Evolutionary conservation across 2,329 filamentous ascomycete species (phyloP), one percentile per base, ranked within the genome.

Genomic region (Huntiella savannae): DNA sequence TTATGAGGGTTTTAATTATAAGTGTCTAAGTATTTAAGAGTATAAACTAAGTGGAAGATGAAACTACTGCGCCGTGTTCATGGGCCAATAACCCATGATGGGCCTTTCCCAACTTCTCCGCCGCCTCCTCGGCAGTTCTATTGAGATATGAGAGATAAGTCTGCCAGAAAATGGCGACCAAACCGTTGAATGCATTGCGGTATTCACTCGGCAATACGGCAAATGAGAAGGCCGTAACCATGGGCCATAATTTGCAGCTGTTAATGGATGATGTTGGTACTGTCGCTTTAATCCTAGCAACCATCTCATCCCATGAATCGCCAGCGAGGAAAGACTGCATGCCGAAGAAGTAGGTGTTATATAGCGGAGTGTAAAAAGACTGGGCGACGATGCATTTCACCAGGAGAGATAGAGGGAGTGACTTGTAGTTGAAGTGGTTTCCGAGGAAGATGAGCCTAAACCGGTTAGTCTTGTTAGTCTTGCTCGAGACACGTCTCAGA

Each of bases 81-180:
- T 28, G 22, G 22, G 22, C 22, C 10, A 28, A 28, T 15, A 40
- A 40, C 10, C 38, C 38, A 40, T 40, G 38, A 40, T 40, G 38
- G 5, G 34, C 8, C 17, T 38, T 43, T n/a, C 44, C 47, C n/a
- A 22, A 38, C 37, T 38, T 36, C 19, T 46, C 48, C 11, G 46
- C 53, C 17, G 52, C 64, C 42, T 66, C 65, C 59, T 85, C 83
- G 1, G 82, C 83, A 51, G 67, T 66, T 55, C 79, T 71, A 55
- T 93, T 93, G 56, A 93, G 61, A 60, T 77, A 82, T 54, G 78
- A 83, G 54, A 95, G 57, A 66, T 94, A 95, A 1, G 84, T 86
- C 70, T 94, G 87, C 87, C 87, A 95, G 0, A 82, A 82, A 44
- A 94, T 79, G 1, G 84, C 83, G 52, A 93, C 71, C 5, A 80